Conservation (phyloP, 805 yeast genomes). For the Schwanniomyces polymorphus region DNA sequence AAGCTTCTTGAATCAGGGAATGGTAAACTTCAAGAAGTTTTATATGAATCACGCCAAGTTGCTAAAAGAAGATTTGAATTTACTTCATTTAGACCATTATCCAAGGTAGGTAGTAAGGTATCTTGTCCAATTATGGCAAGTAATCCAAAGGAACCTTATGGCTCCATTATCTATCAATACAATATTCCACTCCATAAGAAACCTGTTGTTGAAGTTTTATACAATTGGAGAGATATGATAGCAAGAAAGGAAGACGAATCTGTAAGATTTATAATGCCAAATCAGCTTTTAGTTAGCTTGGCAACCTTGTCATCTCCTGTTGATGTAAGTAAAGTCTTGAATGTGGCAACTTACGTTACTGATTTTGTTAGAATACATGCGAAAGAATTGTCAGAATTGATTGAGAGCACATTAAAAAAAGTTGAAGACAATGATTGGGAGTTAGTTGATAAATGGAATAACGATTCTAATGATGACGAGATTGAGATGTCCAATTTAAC, state of each 20-base stretch:
- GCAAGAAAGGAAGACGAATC: constrained; percentile 86
- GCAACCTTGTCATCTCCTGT: constrained; percentile 55
- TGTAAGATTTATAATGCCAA: constrained; percentile 78
- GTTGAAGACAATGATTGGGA: constrained; percentile 38
- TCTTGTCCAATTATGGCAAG: constrained; percentile 47
- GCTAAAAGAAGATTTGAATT: constrained; percentile 82
- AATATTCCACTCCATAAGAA: constrained; percentile 57
- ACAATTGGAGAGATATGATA: constrained; percentile 76
- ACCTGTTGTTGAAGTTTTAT: constrained; percentile 59
- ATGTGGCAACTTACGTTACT: constrained; percentile 45
- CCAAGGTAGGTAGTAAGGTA: constrained; percentile 27
- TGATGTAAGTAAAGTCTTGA: constrained; percentile 54
- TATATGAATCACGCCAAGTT: constrained; percentile 73
- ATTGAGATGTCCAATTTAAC: constrained; percentile 10
- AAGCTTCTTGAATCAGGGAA: constrained; percentile 43
- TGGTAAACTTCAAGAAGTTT: constrained; percentile 55
- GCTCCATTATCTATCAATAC: constrained; percentile 58
- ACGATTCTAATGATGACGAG: constrained; percentile 14
- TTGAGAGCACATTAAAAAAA: constrained; percentile 40
- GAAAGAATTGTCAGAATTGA: constrained; percentile 56
- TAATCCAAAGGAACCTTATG: constrained; percentile 67
- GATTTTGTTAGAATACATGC: constrained; percentile 61
- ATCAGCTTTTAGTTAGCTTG: constrained; percentile 67
- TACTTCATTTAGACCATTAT: constrained; percentile 57
- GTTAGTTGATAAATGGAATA: constrained; percentile 28